Evolutionary conservation across 495 filamentous ascomycete species (phyloP), one percentile per base, ranked within the genome.

Genomic region (Cairneyella variabilis): DNA sequence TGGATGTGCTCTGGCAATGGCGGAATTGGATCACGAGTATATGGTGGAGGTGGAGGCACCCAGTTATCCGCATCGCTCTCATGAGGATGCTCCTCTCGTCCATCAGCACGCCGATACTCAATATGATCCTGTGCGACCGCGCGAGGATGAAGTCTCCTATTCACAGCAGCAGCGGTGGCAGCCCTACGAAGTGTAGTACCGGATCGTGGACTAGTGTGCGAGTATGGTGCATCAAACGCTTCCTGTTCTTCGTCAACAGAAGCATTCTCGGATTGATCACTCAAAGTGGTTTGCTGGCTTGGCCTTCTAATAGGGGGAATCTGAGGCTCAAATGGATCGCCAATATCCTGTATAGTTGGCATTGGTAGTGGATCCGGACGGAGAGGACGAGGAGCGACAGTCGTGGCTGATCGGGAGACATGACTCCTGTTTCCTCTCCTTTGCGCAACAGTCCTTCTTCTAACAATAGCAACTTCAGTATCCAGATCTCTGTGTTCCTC

Each of bases 41-140:
- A 96, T 7, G 90, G 88, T 11, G 91, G 91, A n/a, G 91, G 91
- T 0, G 91, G 91, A 20, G 91, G 88, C 6, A 91, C 88, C 91
- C 91, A 96, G 55, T 91, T 89, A 57, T 96, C 91, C 3, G 89
- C 89, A 63, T 95, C 88, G 54, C 86, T 91, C 66, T 95, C 89
- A 67, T 95, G 88, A 10, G 90, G 90, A 53, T 87, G 77, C 50
- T 89, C 77, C 16, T 77, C 70, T 28, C 83, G 74, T 12, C 83
- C 85, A 64, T 88, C 83, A 22, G 88, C 61, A 36, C 61, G 54
- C 42, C 61, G 61, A 45, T 56, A 61, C 45, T 56, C 52, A 16
- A 60, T 60, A 44, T 58, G 58, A 9, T 61, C 61, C 43, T 34
- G 39, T 14, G 60, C 60, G 34, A 54, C 53, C 18, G 54, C 43